Evolutionary conservation across 805 yeast species (phyloP).

Genomic region (Spathaspora sp.): DNA sequence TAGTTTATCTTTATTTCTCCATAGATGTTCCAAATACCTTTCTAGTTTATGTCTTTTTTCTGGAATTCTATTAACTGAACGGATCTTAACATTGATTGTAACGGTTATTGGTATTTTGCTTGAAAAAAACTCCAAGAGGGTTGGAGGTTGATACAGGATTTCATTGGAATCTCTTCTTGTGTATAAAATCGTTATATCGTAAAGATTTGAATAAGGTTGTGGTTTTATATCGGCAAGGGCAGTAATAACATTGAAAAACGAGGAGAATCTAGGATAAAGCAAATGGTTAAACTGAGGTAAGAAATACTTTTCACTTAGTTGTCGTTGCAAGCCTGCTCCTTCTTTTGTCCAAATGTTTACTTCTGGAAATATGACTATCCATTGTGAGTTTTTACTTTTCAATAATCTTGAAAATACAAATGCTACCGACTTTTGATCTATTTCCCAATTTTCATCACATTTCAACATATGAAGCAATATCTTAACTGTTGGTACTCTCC

Average conservation of each 20-base stretch:
- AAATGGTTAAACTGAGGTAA: slow-evolving; percentile 59
- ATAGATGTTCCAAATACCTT: slow-evolving; percentile 70
- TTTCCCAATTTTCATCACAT: slow-evolving; percentile 70
- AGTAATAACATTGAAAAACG: slow-evolving; percentile 47
- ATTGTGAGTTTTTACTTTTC: slow-evolving; percentile 41
- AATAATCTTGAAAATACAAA: slow-evolving; percentile 33
- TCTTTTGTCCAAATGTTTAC: slow-evolving; percentile 64
- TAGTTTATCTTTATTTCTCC: slow-evolving; percentile 65
- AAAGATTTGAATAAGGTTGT: slow-evolving; percentile 41
- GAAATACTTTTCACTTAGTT: slow-evolving; percentile 52
- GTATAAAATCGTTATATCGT: slow-evolving; percentile 55
- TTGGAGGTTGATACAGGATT: slow-evolving; percentile 19
- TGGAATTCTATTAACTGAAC: slow-evolving; percentile 47
- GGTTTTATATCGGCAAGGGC: slow-evolving; percentile 30
- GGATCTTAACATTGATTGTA: slow-evolving; percentile 46
- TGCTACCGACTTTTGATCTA: slow-evolving; percentile 35
- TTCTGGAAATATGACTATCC: slow-evolving; percentile 83
- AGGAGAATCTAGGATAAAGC: slow-evolving; percentile 74
- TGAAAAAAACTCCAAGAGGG: slow-evolving; percentile 26
- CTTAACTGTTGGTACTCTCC: slow-evolving; percentile 56
- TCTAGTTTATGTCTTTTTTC: slow-evolving; percentile 54
- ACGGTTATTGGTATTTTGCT: slow-evolving; percentile 27
- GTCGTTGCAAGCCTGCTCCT: slow-evolving; percentile 46
- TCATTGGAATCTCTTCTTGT: slow-evolving; percentile 3
- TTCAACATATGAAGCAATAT: slow-evolving; percentile 45